Evolutionary conservation across 495 filamentous ascomycete species (phyloP), one percentile per base, ranked within the genome.

Genomic region (Lasiosphaeria ovina): DNA sequence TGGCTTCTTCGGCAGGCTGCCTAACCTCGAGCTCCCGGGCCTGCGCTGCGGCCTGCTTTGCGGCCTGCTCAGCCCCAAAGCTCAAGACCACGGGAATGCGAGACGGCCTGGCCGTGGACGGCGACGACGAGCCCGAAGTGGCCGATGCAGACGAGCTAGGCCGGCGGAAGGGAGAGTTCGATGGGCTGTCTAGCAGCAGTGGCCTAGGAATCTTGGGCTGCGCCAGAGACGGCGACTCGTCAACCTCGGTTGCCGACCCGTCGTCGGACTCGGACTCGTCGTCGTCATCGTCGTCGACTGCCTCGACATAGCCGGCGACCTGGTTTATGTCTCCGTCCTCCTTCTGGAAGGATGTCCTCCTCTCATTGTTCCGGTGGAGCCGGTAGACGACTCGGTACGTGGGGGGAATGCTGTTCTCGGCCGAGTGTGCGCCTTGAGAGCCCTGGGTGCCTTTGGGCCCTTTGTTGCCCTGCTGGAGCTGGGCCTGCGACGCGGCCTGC

Each of bases 341-440:
- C 32, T 70, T 68, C 34, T 76, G 68, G 31, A 77, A 70, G 17
- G 69, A 73, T 0, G 69, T 72, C 6, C 62, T 75, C n/a, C 66
- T 67, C 34, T 76, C 63, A 54, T 71, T 72, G 51, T 74, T 76
- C 6, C 71, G 74, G 6, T 73, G 70, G 24, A 65, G 64, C 48
- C 65, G 62, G 49, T 71, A 72, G 5, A 72, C 68, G 17, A 67
- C 64, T 24, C 65, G 63, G 9, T 60, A 65, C n/a, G 38, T 58
- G 12, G 64, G n/a, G 11, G 57, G 44, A 1, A 31, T 57, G 35
- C 17, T 58, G 14, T 60, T 60, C 0, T 24, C 24, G 24, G 24
- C 24, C 24, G 24, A 24, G 36, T 16, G 9, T 45, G 9, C 5
- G 35, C 7, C 12, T n/a, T n/a, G n/a, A n/a, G n/a, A n/a, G n/a